Conservation (phyloP, 768 basidiomycete species). For the Pisolithus tinctorius region DNA sequence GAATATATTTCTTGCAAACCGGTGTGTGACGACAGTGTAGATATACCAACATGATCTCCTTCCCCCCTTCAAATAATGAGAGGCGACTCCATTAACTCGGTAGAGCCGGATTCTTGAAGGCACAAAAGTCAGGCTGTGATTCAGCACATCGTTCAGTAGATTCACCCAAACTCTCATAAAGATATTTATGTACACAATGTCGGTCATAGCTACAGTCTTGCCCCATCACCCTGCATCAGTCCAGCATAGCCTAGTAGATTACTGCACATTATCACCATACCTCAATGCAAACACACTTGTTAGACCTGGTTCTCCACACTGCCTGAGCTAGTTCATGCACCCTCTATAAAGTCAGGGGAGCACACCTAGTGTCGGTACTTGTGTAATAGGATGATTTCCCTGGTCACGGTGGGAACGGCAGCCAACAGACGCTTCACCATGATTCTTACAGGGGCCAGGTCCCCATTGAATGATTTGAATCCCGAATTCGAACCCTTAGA, state of each 20-base stretch:
- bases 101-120: background rate
- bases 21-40: slow-evolving; percentile 16
- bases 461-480: too few relatives aligned
- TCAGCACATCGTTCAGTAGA: slow-evolving; percentile 2
- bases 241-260: slow-evolving; percentile 17
- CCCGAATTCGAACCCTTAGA: too few relatives aligned
- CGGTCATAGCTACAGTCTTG: slow-evolving; percentile 7
- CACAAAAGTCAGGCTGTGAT: slow-evolving; percentile 1
- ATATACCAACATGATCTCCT: slow-evolving; percentile 3
- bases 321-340: background rate
- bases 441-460: too few relatives aligned
- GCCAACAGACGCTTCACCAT: too few relatives aligned
- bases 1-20: slow-evolving; percentile 10
- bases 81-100: background rate
- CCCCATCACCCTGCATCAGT: slow-evolving; percentile 10
- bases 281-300: background rate
- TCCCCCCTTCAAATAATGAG: background rate
- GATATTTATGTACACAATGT: slow-evolving; percentile 23
- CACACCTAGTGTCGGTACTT: too few relatives aligned
- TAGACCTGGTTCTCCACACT: background rate
- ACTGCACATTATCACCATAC: slow-evolving; percentile 10
- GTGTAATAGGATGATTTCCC: slow-evolving; percentile 1
- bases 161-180: slow-evolving; percentile 10
- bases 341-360: too few relatives aligned
- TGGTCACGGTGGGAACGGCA: background rate